Base-by-base conservation (phyloP, 148 eudicot genomes). In the Nyssa sinensis region DNA sequence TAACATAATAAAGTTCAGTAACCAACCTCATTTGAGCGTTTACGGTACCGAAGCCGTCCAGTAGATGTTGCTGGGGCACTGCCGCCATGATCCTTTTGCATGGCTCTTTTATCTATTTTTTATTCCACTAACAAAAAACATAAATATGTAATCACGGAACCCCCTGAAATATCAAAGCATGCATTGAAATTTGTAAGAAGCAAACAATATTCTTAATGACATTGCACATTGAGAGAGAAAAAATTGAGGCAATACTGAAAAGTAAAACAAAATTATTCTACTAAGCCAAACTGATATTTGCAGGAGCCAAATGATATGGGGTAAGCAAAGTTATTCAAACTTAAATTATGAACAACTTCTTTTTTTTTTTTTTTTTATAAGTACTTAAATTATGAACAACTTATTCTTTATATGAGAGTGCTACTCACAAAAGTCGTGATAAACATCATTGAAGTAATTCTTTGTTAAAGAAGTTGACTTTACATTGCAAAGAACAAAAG, bases 21-120 rank as follows among this genome's bases (percentile, higher is more conserved):
- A 62, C 80, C 30, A 67, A 84, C 90, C 90, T 87, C 90, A 71
- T 78, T 82, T 63, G 81, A 78, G 71, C 88, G 86, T 80, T 53
- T 87, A 47, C 90, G 90, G 25, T 86, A 75, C 60, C 90, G 84
- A 66, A 84, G 68, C 55, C 88, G 84, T 60, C 78, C 82, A 58
- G 82, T 71, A 34, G 78, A 72, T 21, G 81, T 25, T 69, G 73
- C 75, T 34, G 84, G 73, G 62, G 69, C 72, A 71, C 70, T 76
- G 59, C 72, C 55, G 64, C 80, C 76, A 65, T 69, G 76, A 73
- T 86, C 90, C 78, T 73, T 86, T 49, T 81, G 77, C 90, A 87
- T 84, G 60, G 62, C 74, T 78, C 34, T 49, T 69, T 47, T 47
- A 39, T 34, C n/a, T 32, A 64, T 32, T 27, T 77, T 23, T 55